Evolutionary conservation across 805 yeast genomes (phyloP), one percentile per base, ranked within the genome.

Genomic region (Ogataea dorogensis): DNA sequence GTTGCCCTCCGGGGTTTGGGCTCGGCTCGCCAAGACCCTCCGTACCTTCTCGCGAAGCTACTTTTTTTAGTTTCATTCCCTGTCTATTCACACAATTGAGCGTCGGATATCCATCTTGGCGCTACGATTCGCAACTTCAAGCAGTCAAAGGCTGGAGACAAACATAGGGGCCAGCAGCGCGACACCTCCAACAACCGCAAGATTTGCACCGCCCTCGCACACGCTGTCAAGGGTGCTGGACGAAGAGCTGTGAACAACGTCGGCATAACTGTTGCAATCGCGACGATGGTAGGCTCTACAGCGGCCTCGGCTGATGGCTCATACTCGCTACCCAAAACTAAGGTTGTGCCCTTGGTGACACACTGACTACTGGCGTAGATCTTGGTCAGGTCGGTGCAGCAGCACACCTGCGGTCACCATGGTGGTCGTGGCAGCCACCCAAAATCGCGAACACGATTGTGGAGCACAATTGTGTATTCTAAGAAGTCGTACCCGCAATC

Each of bases 391-490:
- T 32, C 46, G 7, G 18, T 16, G 38, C 24, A 2, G 37, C 10
- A 2, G 32, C n/a, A 28, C 50, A 46, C 11, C 25, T 13, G 11
- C 42, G 12, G 50, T 46, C 14, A 44, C 47, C 20, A 44, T 44
- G n/a, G 49, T 44, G 6, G 38, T 23, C 5, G 28, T n/a, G n/a
- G n/a, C n/a, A n/a, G n/a, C n/a, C 20, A 19, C 27, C 38, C 5
- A 13, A 16, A 13, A 17, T 15, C 14, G n/a, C 15, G 15, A 38
- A 39, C 6, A 23, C 30, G 24, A 28, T 27, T 4, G 39, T 23
- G 16, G 36, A 16, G 32, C 13, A 21, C 24, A n/a, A n/a, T n/a
- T n/a, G n/a, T n/a, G n/a, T n/a, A n/a, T n/a, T n/a, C n/a, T n/a
- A n/a, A n/a, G n/a, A n/a, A n/a, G n/a, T n/a, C n/a, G n/a, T n/a